These are phyloP conservation scores for Colletotrichum sp. DNA, from an alignment of 2,329 filamentous ascomycete species.

Conservation along the genomic window DNA sequence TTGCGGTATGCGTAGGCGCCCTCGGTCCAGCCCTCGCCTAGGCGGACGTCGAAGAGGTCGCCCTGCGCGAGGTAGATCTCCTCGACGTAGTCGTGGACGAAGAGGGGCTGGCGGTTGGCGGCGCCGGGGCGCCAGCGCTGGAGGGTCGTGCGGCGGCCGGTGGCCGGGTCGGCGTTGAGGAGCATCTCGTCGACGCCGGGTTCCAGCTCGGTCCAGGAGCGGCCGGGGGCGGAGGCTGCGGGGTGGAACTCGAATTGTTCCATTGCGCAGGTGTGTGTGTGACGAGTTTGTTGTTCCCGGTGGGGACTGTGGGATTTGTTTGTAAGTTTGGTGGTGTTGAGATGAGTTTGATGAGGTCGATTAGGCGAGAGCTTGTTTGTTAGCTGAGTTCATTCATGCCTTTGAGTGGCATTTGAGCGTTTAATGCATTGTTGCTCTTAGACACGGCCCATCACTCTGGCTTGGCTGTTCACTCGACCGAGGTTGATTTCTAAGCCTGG, in stretches of 20 bases:
- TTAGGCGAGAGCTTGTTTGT: not conserved
- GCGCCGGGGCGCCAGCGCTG: slow-evolving; percentile 41
- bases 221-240: slow-evolving; percentile 22
- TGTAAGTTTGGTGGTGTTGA: not conserved
- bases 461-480: not conserved
- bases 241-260: slow-evolving; percentile 32
- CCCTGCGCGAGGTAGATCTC: slow-evolving; percentile 41
- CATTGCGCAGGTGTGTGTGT: slow-evolving; percentile 13
- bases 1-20: slow-evolving; percentile 44
- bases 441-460: not conserved
- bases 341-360: not conserved
- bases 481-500: not conserved
- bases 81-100: slow-evolving; percentile 41
- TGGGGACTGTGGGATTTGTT: not conserved
- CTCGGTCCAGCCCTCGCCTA: slow-evolving; percentile 33
- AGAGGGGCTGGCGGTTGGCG: slow-evolving; percentile 28
- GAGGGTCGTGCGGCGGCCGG: slow-evolving; percentile 32
- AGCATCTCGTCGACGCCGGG: slow-evolving; percentile 39
- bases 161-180: slow-evolving; percentile 34
- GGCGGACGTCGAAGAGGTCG: slow-evolving; percentile 35
- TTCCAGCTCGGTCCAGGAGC: slow-evolving; percentile 29
- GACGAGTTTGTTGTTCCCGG: not conserved
- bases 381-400: not conserved
- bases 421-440: not conserved
- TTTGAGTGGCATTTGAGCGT: not conserved